Evolutionary conservation across 2,329 filamentous ascomycete species (phyloP).

Genomic region (Diplocarpon rosae): DNA sequence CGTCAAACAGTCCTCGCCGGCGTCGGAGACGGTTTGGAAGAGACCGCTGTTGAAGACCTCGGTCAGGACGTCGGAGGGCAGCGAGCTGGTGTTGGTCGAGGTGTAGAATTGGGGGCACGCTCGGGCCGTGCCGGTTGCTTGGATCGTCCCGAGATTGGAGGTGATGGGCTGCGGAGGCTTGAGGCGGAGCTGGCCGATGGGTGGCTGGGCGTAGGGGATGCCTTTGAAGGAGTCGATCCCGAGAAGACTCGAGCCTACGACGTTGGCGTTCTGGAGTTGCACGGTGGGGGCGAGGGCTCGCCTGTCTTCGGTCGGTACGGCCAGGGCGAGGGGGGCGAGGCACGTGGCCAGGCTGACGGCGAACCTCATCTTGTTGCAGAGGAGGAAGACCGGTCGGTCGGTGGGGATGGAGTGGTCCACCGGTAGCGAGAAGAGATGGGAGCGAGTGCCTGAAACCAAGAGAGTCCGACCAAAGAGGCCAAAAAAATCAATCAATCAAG

Average conservation of each 20-base stretch:
- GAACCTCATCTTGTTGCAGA: slow-evolving; percentile 2
- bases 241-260: slow-evolving; percentile 10
- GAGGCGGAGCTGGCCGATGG: slow-evolving; percentile 54
- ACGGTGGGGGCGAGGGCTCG: slow-evolving; percentile 5
- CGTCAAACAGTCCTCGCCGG: slow-evolving; percentile 54
- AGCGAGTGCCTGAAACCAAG: no score
- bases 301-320: slow-evolving; percentile 9
- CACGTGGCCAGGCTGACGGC: slow-evolving; percentile 6
- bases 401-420: no score
- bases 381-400: neutral
- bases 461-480: no score
- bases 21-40: slow-evolving; percentile 42
- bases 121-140: slow-evolving; percentile 45
- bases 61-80: slow-evolving; percentile 34
- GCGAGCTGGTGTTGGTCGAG: slow-evolving; percentile 25
- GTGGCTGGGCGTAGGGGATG: slow-evolving; percentile 65
- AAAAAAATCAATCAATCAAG: no score
- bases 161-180: slow-evolving; percentile 55
- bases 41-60: slow-evolving; percentile 43
- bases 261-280: slow-evolving; percentile 5
- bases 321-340: slow-evolving; percentile 6
- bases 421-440: no score
- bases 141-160: slow-evolving; percentile 45
- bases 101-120: slow-evolving; percentile 62
- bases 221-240: slow-evolving; percentile 30